Base-by-base conservation (phyloP, 2,329 filamentous ascomycete species). In the Aspergillus sp. region DNA sequence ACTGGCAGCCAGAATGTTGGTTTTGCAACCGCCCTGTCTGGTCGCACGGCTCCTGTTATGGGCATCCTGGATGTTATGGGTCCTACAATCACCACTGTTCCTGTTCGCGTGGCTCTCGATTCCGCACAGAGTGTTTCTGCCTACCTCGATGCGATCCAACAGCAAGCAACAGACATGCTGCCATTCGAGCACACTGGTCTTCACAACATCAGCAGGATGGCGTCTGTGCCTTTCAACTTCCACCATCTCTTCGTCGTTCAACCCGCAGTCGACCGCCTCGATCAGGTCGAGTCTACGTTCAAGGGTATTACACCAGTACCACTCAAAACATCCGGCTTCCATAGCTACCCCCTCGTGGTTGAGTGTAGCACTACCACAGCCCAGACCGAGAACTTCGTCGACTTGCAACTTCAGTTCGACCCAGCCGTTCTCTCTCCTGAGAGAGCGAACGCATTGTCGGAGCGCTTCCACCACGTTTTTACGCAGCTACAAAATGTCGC, bases 21-120 rank as follows among this genome's bases (percentile, higher is more conserved):
- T 5, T 80, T 82, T 55, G 79, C 79, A 5, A 77, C 79, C 64
- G 80, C 78, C 0, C 70, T 81, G 17, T 79, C 78, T 3, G 80
- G 80, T 13, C 78, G 80, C 28, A 77, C 77, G 1, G 73, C 76
- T 50, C 68, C 76, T 2, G 59, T 82, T 3, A 65, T 72, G 3
- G 78, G 75, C 2, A 76, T 81, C 47, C 79, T 80, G 59, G 67
- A 76, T 31, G 80, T 82, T n/a, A 59, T 63, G 46, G 66, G 67
- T 0, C 64, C 66, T 11, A 64, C 61, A 34, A 65, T 69, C 17
- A 60, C 66, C 13, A 66, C 66, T 11, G 60, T 64, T 15, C 67
- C 66, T 4, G 55, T 68, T 19, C 59, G 63, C n/a, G 54, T 66
- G 11, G 38, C 48, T 17, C 49, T 64, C 8, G 47, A 60, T 15